Evolutionary conservation across 495 filamentous ascomycete genomes (phyloP), one percentile per base, ranked within the genome.

Genomic region (Neurospora discreta): DNA sequence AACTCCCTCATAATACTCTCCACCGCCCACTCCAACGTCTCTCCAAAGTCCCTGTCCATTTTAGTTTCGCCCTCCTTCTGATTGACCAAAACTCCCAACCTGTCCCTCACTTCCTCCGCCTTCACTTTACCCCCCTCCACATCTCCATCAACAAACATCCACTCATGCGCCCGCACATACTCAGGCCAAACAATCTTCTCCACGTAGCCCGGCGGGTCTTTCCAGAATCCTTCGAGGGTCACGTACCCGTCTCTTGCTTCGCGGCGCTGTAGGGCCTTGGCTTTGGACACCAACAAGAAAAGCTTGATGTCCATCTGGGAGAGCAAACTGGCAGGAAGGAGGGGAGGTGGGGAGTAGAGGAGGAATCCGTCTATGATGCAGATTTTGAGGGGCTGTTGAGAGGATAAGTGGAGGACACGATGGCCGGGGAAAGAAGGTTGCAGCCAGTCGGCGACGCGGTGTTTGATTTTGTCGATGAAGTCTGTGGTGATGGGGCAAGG

Each of bases 151-250:
- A 89, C 75, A 79, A 97, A 92, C 74, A 98, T 80, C 83, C 90
- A 93, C 71, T 82, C 79, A 82, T 98, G 93, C 78, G 91, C 86
- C 74, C 84, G 83, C 26, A 91, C 92, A 79, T 97, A 98, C 73
- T 93, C 92, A 38, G 94, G 94, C 95, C 95, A 99, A 4, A 99
- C 95, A 71, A 99, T 86, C 81, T 91, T 86, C 75, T 99, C 95
- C 65, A 98, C 93, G 81, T 98, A 99, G 0, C 92, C 94, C 1
- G 91, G 92, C 2, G 95, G 95, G 79, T 99, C 95, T 23, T 87
- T 85, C 95, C 95, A 99, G 82, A 97, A 98, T 18, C 94, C 94
- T 79, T 90, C 91, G 69, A 92, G 83, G 30, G 93, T 98, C 30
- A 94, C 93, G 84, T 98, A 99, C 41, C 92, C 93, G 74, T 83